Percentiles rank a stretch among this genome's conserved stretches.
Conservation (phyloP, 768 basidiomycete genomes). For the Fibroporia radiculosa region DNA sequence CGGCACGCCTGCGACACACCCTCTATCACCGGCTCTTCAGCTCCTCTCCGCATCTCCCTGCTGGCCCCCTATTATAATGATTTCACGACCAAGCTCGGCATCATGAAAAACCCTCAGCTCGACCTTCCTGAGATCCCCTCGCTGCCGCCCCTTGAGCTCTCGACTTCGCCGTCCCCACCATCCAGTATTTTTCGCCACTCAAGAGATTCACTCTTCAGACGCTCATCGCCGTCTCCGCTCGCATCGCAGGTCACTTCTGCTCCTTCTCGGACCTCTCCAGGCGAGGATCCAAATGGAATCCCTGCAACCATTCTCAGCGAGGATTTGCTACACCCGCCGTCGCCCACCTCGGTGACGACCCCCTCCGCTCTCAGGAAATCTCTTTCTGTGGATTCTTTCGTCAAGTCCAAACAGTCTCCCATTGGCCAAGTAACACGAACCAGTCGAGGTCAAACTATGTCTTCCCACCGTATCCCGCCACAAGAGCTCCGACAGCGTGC, state of each 20-base stretch:
- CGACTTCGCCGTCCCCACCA: slow-evolving; percentile 14
- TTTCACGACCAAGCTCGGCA: too few species aligned
- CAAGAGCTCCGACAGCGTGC: slow-evolving; percentile 11
- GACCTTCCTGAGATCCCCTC: slow-evolving; percentile 31
- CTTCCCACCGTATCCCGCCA: slow-evolving; percentile 10
- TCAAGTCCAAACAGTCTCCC: slow-evolving; percentile 22
- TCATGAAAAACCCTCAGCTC: slow-evolving; percentile 22
- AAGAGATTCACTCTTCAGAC: slow-evolving; percentile 37
- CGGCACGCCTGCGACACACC: too few species aligned
- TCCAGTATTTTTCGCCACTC: slow-evolving; percentile 25
- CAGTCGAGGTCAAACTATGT: slow-evolving; percentile 14
- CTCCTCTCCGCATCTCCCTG: slow-evolving; percentile 1
- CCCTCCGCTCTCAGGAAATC: slow-evolving; percentile 56
- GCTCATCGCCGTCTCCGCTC: slow-evolving; percentile 24
- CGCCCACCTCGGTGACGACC: slow-evolving; percentile 23
- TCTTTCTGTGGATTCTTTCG: slow-evolving; percentile 72
- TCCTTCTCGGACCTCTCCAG: slow-evolving; percentile 8
- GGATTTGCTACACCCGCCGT: slow-evolving; percentile 17
- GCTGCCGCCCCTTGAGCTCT: slow-evolving; percentile 33
- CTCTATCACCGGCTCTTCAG: too few species aligned
- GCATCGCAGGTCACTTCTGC: slow-evolving; percentile 19
- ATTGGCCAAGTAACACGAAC: slow-evolving; percentile 5
- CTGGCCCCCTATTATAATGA: slow-evolving; percentile 10
- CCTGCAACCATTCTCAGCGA: slow-evolving; percentile 12
- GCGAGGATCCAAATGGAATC: neutral